Base-by-base conservation (phyloP, 805 yeast genomes). In the Spathaspora hagerdaliae region DNA sequence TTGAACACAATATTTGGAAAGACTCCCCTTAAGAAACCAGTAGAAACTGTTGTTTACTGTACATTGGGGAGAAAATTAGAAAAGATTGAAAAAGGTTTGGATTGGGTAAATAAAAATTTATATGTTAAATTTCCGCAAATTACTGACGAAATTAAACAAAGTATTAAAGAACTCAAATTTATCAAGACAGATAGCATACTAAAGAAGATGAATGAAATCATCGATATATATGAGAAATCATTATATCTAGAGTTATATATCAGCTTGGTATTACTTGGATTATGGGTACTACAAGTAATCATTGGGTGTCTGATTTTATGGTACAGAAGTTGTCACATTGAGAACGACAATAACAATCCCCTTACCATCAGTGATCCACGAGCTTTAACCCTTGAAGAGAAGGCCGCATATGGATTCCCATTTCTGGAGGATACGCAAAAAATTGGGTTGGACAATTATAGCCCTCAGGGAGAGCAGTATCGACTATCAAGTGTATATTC, bases 41-140 rank as follows among this genome's bases (percentile, higher is more conserved):
- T 89, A 39, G 73, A 75, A 27, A 74, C 83, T 0, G 80, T 89
- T 0, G 85, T 91, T 4, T 81, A 83, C 31, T 92, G 99, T 66
- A 79, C 87, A 2, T 71, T 94, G 34, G 92, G 87, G 13, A 71
- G 84, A 41, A 94, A 92, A 55, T 61, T 92, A 6, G 72, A 71
- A 11, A 71, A 75, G 19, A 69, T 89, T 2, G 86, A 86, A 51
- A 58, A 77, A 29, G 98, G 95, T 0, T 64, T 91, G 44, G 76
- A 82, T 1, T 94, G 97, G 97, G 67, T 90, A 1, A 72, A 83
- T 53, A 68, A 83, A 32, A 71, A 86, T 50, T 72, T 90, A 2
- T 71, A 79, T 12, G 63, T 90, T 2, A 51, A 67, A 0, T 58
- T 88, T 1, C 96, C 96, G 0, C 61, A 83, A 12, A 69, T 60